phyloP scores from a whole-genome alignment of 108 stramenopile species.

The Skeletonema potamos region DNA sequence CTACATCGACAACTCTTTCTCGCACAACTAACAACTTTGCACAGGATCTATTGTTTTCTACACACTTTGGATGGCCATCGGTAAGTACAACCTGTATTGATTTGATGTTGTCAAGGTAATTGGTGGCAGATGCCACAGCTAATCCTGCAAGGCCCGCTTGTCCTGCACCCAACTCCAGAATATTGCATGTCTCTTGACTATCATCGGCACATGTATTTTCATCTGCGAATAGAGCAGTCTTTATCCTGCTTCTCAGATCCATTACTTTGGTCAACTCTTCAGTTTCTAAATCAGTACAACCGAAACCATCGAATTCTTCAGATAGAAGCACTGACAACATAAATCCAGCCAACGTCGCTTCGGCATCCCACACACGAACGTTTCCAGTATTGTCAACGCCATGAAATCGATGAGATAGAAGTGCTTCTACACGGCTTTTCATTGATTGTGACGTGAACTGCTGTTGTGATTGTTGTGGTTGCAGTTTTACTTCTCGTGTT shows the following conservation, averaged over 20 bases:
- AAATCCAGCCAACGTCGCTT: constrained; percentile 59
- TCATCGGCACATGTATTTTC: neutral
- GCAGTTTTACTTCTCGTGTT: constrained; percentile 28
- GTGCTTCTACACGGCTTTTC: constrained; percentile 12
- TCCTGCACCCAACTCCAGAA: constrained; percentile 76
- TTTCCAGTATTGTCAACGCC: constrained; percentile 85
- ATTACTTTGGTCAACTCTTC: neutral
- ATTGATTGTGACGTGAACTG: neutral
- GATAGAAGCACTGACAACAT: constrained; percentile 22
- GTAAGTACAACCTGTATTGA: constrained; percentile 51
- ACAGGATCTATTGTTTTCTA: constrained; percentile 65
- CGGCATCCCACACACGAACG: constrained; percentile 82
- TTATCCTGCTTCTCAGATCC: constrained; percentile 6
- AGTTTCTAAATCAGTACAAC: neutral
- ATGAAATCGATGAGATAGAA: constrained; percentile 49
- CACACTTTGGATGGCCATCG: constrained; percentile 76
- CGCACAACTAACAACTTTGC: constrained; percentile 31
- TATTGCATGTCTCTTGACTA: constrained; percentile 13
- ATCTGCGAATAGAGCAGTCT: neutral
- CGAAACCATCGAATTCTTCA: constrained; percentile 23
- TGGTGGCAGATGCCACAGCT: constrained; percentile 29
- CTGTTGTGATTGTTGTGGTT: neutral
- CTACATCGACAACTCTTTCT: neutral
- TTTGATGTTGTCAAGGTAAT: neutral
- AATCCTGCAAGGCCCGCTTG: constrained; percentile 80